Percentiles rank a stretch among this genome's conserved stretches.
phyloP scores from a whole-genome alignment of 495 filamentous ascomycete species.

The Xylaria telfairii region DNA sequence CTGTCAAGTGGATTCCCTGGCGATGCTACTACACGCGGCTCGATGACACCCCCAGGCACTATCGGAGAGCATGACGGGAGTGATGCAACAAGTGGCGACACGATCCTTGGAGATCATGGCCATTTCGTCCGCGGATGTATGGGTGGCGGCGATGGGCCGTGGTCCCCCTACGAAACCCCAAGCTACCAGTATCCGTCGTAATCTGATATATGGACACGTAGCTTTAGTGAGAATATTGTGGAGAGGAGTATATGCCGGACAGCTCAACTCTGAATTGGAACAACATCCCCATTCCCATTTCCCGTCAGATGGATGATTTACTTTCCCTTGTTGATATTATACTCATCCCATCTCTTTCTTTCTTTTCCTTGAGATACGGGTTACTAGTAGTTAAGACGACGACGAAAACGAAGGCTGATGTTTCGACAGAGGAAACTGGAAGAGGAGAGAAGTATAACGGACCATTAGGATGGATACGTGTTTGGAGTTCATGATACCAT shows the following conservation, averaged over 20 bases:
- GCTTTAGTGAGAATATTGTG: neutral
- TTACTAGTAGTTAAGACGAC: neutral
- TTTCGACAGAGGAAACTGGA: neutral
- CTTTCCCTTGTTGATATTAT: too few relatives aligned
- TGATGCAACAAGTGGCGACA: constrained; percentile 1
- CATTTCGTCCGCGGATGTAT: neutral
- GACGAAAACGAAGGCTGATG: neutral
- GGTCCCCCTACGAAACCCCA: neutral
- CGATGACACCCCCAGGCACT: neutral
- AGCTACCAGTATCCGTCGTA: neutral
- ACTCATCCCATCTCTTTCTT: neutral
- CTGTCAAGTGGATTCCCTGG: neutral
- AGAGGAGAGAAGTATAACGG: neutral
- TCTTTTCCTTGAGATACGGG: neutral
- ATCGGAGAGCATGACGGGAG: neutral
- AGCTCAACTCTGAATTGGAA: neutral
- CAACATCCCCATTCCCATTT: neutral
- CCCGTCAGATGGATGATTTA: too few relatives aligned
- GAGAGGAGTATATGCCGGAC: neutral
- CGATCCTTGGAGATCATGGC: neutral
- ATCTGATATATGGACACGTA: neutral
- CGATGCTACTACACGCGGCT: neutral
- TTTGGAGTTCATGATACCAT: neutral
- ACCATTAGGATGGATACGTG: neutral
- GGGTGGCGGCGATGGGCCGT: neutral